These are phyloP conservation scores for Elsinoe batatas DNA, from an alignment of 2,329 filamentous ascomycete species.

Conservation along the genomic window DNA sequence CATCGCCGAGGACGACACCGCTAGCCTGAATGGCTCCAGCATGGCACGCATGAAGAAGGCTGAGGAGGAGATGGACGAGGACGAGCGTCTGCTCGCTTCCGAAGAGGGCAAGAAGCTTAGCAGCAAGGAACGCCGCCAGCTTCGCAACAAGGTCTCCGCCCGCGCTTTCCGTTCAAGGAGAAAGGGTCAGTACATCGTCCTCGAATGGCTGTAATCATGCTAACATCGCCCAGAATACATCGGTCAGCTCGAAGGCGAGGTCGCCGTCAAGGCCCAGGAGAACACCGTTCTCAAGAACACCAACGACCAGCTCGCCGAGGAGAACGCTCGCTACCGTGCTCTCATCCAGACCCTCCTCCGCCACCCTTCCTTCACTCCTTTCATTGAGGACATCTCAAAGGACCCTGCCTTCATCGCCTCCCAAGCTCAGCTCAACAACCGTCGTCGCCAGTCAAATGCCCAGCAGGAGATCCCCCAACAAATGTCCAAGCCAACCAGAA, in stretches of 20 bases:
- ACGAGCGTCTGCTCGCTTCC: constrained; percentile 85
- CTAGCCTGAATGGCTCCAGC: constrained; percentile 28
- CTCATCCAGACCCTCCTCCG: constrained; percentile 65
- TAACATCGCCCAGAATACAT: constrained; percentile 78
- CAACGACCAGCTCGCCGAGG: constrained; percentile 72
- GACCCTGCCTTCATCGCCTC: constrained; percentile 28
- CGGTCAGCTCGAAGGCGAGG: constrained; percentile 80
- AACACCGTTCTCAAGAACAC: constrained; percentile 68
- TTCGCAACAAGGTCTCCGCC: constrained; percentile 98
- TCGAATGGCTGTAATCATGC: constrained; percentile 21
- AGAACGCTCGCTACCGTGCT: constrained; percentile 40
- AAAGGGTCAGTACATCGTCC: constrained; percentile 63
- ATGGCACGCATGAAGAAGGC: constrained; percentile 73
- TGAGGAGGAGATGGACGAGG: constrained; percentile 97
- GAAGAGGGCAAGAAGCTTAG: constrained; percentile 99
- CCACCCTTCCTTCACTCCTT: constrained; percentile 39
- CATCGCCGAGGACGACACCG: constrained; percentile 34
- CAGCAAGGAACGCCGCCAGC: constrained; percentile 90
- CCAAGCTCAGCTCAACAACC: constrained; percentile 13
- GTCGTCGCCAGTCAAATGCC: constrained; percentile 14
- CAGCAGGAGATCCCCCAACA: constrained; percentile 24
- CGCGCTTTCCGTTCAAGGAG: constrained; percentile 94
- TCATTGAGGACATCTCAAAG: constrained; percentile 35
- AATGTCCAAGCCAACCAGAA: constrained; percentile 55
- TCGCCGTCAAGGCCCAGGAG: constrained; percentile 74